Evolutionary conservation across 306 rosid genomes (phyloP), one percentile per base, ranked within the genome.

Genomic region (Styphnolobium japonicum): DNA sequence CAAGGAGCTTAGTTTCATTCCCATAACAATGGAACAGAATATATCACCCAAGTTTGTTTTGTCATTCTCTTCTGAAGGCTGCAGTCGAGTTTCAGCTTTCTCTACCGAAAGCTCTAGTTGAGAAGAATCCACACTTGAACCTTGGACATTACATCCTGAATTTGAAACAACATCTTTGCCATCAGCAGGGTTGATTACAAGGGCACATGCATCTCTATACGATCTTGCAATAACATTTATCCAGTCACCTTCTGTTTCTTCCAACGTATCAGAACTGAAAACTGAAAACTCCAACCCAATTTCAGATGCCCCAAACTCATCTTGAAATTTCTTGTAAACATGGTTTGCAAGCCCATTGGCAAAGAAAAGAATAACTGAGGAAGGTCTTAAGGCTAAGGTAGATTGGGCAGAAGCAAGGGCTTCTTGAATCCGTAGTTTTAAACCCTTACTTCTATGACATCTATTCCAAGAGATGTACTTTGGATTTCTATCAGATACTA

Each of bases 401-500:
- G 97, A 85, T 8, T 19, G 77, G 5, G 97, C 92, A 7, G 93
- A 89, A 71, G 66, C 80, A 19, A 86, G 89, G 67, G 86, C 70
- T 86, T 91, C 85, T 83, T 87, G 78, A 42, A 92, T 74, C 10
- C 97, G 93, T 51, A 43, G 64, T 80, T 86, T 86, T 33, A 94
- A 90, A 74, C 92, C 95, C 80, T 89, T 92, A 52, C 75, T 87
- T 76, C 86, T 86, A 36, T 64, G 87, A 23, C 82, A 78, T 48
- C 61, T 27, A 21, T 73, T 40, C 97, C 97, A 92, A 21, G 92
- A 82, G 62, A 94, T 72, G 80, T 91, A 88, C 65, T 75, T 87
- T n/a, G 97, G 91, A 39, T 91, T 94, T 78, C 97, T 86, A 64
- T 94, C 91, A 2, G 98, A 94, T 11, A 90, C 97, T 83, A 94